Evolutionary conservation across 441 rosid species (phyloP).

Genomic region (Biscutella auriculata): DNA sequence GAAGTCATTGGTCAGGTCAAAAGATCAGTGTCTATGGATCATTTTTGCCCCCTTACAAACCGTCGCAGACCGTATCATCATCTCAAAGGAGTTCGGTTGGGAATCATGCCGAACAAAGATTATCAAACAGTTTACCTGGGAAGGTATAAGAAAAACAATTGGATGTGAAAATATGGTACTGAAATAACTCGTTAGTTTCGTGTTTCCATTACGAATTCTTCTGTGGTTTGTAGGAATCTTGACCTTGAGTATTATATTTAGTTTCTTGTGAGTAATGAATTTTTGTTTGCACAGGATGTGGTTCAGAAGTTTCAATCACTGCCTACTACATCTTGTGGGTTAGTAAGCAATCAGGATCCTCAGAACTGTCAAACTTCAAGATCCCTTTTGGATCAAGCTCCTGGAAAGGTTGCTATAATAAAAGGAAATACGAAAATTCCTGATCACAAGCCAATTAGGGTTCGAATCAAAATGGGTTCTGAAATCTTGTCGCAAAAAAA

Average conservation of each 20-base stretch:
- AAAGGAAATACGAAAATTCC: constrained; percentile 11
- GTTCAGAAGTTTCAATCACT: constrained; percentile 14
- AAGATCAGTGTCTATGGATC: constrained; percentile 39
- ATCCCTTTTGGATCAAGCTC: constrained; percentile 13
- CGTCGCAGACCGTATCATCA: not conserved
- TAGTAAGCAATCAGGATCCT: constrained; percentile 2
- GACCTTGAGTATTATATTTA: not conserved
- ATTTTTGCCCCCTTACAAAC: constrained; percentile 26
- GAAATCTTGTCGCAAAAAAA: constrained; percentile 15
- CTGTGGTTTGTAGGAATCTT: not conserved
- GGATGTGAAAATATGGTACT: not conserved
- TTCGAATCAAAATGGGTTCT: constrained; percentile 26
- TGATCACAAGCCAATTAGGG: constrained; percentile 5
- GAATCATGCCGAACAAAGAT: too few species aligned
- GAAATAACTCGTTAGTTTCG: not conserved
- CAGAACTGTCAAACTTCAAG: constrained; percentile 8
- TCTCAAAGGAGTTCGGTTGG: constrained; percentile 10
- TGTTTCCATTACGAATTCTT: not conserved
- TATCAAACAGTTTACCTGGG: too few species aligned
- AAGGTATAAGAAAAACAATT: constrained; percentile 13
- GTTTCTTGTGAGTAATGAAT: not conserved
- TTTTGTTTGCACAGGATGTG: constrained; percentile 13
- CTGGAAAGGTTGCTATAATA: constrained; percentile 26
- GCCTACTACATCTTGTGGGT: constrained; percentile 10
- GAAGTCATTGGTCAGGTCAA: constrained; percentile 38